A percentile compares a stretch with the other conserved stretches of the same genome.
Evolutionary conservation across 305 asterid species (phyloP).

Genomic region (Fraxinus paxiana): DNA sequence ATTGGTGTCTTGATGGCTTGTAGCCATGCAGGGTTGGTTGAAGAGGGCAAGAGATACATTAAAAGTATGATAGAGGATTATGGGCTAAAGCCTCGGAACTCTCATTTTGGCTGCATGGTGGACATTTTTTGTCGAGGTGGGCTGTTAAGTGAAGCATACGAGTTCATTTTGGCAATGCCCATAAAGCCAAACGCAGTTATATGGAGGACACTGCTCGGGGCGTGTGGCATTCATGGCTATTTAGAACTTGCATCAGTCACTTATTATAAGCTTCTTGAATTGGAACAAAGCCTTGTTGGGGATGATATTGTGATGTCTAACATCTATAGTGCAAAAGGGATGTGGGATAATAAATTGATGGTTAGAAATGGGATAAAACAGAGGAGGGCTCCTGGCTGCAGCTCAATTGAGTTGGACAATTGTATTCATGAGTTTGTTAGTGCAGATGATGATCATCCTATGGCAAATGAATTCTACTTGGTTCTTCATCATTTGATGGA

Average conservation of each 20-base stretch:
- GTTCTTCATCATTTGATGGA: not conserved
- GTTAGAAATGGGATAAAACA: constrained; percentile 23
- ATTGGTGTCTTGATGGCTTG: constrained; percentile 8
- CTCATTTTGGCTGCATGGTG: constrained; percentile 9
- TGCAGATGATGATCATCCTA: not conserved
- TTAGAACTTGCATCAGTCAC: constrained; percentile 26
- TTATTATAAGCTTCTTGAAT: constrained; percentile 11
- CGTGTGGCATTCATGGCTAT: constrained; percentile 22
- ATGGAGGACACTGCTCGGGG: constrained; percentile 27
- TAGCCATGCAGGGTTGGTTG: constrained; percentile 8
- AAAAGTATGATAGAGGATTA: constrained; percentile 1
- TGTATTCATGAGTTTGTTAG: constrained; percentile 2
- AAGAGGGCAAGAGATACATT: constrained; percentile 8
- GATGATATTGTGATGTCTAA: constrained; percentile 33
- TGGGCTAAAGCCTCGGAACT: not conserved
- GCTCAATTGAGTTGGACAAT: constrained; percentile 21
- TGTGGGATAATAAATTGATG: constrained; percentile 33
- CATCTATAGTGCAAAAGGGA: constrained; percentile 28
- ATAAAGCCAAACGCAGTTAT: constrained; percentile 22
- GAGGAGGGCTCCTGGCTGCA: constrained; percentile 29
- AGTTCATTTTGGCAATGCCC: constrained; percentile 25
- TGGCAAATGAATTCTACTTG: not conserved
- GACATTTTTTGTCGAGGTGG: constrained; percentile 3
- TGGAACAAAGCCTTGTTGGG: constrained; percentile 15
- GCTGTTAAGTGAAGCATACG: constrained; percentile 18